phyloP scores from a whole-genome alignment of 192 early-diverging fungal genomes.

The Podila verticillata region DNA sequence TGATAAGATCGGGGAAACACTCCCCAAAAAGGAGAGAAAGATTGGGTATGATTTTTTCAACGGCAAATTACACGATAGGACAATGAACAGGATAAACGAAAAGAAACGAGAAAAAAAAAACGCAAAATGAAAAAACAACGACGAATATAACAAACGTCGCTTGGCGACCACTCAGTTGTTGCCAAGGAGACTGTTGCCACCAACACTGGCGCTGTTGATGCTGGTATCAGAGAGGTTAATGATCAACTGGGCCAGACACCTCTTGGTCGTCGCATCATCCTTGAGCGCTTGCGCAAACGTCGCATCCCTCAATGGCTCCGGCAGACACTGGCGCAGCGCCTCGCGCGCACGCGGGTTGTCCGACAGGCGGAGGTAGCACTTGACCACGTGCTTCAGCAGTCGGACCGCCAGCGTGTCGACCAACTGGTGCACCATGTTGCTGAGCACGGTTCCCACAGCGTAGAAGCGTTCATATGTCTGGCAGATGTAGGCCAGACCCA shows the following conservation, averaged over 20 bases:
- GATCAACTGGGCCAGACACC: slow-evolving; percentile 78
- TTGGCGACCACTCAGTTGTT: background rate
- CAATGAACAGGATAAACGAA: background rate
- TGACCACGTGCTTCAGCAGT: slow-evolving; percentile 92
- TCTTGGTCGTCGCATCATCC: slow-evolving; percentile 91
- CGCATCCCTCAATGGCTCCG: slow-evolving; percentile 87
- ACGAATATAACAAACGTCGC: background rate
- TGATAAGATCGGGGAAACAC: too few species aligned
- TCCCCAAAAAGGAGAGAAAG: background rate
- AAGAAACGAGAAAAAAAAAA: background rate
- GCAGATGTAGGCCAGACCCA: slow-evolving; percentile 90
- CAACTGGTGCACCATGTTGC: slow-evolving; percentile 93
- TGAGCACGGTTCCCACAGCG: slow-evolving; percentile 93
- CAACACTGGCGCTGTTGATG: background rate
- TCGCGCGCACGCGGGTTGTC: slow-evolving; percentile 94
- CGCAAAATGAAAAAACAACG: background rate
- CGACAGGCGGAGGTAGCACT: slow-evolving; percentile 91
- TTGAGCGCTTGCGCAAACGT: slow-evolving; percentile 88
- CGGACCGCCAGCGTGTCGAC: slow-evolving; percentile 86
- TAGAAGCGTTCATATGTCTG: slow-evolving; percentile 93
- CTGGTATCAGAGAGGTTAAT: slow-evolving; percentile 62
- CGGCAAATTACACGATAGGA: background rate
- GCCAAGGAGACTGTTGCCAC: slow-evolving; percentile 1
- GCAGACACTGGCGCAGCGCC: slow-evolving; percentile 90
- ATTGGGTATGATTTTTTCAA: slow-evolving; percentile 6